Conservation (phyloP, 2,329 filamentous ascomycete genomes). For the Aureobasidium leucospermi region DNA sequence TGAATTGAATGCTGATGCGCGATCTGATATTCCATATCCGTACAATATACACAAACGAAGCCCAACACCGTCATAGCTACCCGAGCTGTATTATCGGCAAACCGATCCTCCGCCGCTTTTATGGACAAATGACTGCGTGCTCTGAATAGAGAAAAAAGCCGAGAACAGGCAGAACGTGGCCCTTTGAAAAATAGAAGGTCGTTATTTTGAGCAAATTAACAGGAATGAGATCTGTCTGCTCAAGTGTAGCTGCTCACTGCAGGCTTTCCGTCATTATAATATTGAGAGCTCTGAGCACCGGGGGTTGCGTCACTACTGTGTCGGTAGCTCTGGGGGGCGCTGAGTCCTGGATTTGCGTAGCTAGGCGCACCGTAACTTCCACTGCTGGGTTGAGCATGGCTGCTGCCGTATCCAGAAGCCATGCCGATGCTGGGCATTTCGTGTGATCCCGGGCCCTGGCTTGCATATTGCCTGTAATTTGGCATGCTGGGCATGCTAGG, state of each 20-base stretch:
- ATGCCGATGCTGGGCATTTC: constrained; percentile 10
- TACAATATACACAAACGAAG: not conserved
- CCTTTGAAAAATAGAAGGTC: not conserved
- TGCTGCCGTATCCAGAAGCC: constrained; percentile 8
- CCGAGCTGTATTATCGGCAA: not conserved
- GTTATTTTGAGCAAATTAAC: not conserved
- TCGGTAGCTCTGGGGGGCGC: constrained; percentile 1
- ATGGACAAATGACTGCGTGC: not conserved
- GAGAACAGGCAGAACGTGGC: not conserved
- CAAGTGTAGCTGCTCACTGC: constrained; percentile 2
- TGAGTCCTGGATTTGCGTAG: not conserved
- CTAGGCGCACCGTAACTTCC: not conserved
- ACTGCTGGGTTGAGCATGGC: not conserved
- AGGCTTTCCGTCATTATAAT: constrained; percentile 6
- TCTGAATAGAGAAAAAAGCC: not conserved
- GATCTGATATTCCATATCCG: not conserved
- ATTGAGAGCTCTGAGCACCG: not conserved
- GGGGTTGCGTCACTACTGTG: not conserved
- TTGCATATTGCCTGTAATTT: constrained; percentile 5
- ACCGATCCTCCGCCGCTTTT: not conserved
- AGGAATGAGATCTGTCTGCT: not conserved
- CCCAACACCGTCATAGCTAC: not conserved
- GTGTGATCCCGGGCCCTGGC: not conserved
- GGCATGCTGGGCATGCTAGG: not conserved
- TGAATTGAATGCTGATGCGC: too few species aligned